Conservation (phyloP, 2,329 filamentous ascomycete species). For the Xylariomycetidae sp. region DNA sequence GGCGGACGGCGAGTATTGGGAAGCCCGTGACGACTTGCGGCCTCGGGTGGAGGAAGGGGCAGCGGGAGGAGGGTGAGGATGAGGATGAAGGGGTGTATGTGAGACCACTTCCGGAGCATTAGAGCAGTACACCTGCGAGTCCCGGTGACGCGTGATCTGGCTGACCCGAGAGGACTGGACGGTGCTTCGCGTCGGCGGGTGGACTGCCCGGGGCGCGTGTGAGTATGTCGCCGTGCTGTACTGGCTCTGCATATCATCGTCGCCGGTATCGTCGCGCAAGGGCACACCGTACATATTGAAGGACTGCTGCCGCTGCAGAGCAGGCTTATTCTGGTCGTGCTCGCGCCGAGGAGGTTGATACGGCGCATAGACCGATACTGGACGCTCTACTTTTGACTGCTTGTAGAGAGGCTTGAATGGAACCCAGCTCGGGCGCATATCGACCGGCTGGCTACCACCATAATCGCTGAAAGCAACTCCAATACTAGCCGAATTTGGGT, state of each 20-base stretch:
- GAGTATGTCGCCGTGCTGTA: slow-evolving; percentile 3
- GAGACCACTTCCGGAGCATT: background rate
- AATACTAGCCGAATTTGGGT: no score
- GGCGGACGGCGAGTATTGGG: background rate
- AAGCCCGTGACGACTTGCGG: no score
- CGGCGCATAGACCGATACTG: background rate
- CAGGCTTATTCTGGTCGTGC: background rate
- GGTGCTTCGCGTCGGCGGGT: background rate
- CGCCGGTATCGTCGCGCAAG: background rate
- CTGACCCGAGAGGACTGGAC: slow-evolving; percentile 1
- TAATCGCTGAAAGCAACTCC: background rate
- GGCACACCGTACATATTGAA: slow-evolving; percentile 2
- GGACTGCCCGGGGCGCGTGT: background rate
- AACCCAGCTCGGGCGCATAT: slow-evolving; percentile 2
- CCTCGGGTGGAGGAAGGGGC: background rate
- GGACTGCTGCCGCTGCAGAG: background rate
- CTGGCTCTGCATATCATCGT: slow-evolving; percentile 1
- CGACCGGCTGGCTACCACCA: background rate
- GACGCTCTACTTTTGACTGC: no score
- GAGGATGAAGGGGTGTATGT: no score
- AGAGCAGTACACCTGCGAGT: no score
- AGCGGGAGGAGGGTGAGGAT: background rate
- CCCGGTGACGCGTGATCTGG: background rate
- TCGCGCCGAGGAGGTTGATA: slow-evolving; percentile 4
- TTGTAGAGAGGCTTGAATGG: slow-evolving; percentile 4